Evolutionary conservation across 352 stramenopile genomes (phyloP), one percentile per base, ranked within the genome.

Genomic region (Phytophthora litchii): DNA sequence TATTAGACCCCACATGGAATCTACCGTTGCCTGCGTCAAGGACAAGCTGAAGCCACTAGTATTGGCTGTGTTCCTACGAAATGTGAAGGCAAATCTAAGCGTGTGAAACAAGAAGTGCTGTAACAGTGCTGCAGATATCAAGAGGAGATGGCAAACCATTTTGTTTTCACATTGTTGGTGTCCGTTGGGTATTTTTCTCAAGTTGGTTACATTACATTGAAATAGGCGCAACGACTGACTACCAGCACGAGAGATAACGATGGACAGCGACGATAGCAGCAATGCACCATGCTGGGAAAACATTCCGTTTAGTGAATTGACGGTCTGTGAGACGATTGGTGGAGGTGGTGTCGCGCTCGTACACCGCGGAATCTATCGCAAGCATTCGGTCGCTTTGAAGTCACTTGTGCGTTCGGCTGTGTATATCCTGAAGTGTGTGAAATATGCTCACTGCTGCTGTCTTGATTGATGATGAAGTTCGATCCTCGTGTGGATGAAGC

Each of bases 271-370:
- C 12, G 58, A 67, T 12, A 54, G 14, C 31, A 64, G 16, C 35
- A 49, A 12, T 21, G 17, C 47, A 29, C 48, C 50, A 13, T 63
- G 45, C 38, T 97, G 89, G 89, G 77, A 88, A 31, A 83, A 82
- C 41, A 94, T 96, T 41, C 51, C 67, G 4, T 95, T 95, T 70
- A 54, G 69, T 4, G 87, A 97, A 16, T 69, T 97, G 47, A 83
- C 75, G 1, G 54, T 97, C 9, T 88, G 78, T 38, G 87, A 97
- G 52, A 70, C 75, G 17, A 97, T 97, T 17, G 88, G 89, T 5
- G 91, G 91, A 19, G 91, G 91, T 25, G 89, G 91, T n/a, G 86
- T 97, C 4, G 91, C 86, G 11, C 65, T 97, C n/a, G 88, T 97
- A 32, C 82, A 97, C 51, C 76, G 85, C 3, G 91, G 88, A 14